Percentiles rank a stretch among this genome's conserved stretches.
Evolutionary conservation across 2,329 filamentous ascomycete genomes (phyloP).

Genomic region (Chrysoporthe puriensis): DNA sequence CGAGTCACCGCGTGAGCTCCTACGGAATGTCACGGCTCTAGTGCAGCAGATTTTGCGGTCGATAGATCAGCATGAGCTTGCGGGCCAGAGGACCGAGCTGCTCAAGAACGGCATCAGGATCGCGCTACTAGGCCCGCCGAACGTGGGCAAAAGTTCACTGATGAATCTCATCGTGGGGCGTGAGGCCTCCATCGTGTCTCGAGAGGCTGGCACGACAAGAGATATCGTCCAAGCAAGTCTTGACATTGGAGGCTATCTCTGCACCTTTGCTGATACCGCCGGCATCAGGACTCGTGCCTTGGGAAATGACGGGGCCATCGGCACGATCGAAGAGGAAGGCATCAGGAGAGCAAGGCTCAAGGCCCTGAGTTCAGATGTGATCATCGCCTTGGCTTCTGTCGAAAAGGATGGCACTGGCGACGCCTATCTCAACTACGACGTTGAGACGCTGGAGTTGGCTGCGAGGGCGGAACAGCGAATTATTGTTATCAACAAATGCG

Average conservation of each 20-base stretch:
- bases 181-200: conserved; percentile 93
- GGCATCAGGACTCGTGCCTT: conserved; percentile 66
- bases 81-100: conserved; percentile 81
- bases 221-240: conserved; percentile 92
- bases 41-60: conserved; percentile 63
- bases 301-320: conserved; percentile 50
- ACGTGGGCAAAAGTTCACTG: conserved; percentile 92
- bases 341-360: conserved; percentile 84
- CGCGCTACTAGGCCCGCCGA: conserved; percentile 86
- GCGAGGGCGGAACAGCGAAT: conserved; percentile 52
- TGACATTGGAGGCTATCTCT: conserved; percentile 87
- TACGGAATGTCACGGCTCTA: conserved; percentile 69
- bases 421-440: conserved; percentile 53
- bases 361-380: conserved; percentile 81
- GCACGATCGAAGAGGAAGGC: conserved; percentile 83
- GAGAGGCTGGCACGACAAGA: conserved; percentile 89
- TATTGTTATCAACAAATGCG: conserved; percentile 66
- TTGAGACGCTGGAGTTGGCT: conserved; percentile 59
- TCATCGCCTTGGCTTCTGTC: conserved; percentile 79
- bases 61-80: conserved; percentile 72
- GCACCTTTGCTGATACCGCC: conserved; percentile 94
- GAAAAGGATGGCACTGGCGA: conserved; percentile 50
- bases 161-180: conserved; percentile 88
- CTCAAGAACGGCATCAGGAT: conserved; percentile 84
- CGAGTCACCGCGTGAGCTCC: conserved; percentile 74